These are phyloP conservation scores for Mycosarcoma maydis DNA, from an alignment of 1,284 basidiomycete species.

Conservation along the genomic window DNA sequence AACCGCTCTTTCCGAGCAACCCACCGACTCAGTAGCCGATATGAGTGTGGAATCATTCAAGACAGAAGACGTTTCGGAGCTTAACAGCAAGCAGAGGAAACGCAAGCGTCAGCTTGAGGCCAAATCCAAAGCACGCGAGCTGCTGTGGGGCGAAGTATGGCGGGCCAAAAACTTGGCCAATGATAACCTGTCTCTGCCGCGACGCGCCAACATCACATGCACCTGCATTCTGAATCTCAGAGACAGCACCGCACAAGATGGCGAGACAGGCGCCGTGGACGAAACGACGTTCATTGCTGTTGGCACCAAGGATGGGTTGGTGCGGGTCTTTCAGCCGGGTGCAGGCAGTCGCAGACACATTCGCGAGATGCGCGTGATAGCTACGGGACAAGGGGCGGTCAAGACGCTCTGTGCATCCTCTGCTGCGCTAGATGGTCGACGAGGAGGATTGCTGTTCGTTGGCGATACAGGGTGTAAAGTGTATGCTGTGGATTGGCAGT, in stretches of 20 bases:
- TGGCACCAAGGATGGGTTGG: conserved; percentile 49
- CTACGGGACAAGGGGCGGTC: conserved; percentile 30
- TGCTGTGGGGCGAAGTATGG: conserved; percentile 57
- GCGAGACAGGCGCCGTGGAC: background rate
- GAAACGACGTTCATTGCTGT: conserved; percentile 26
- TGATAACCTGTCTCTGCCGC: conserved; percentile 50
- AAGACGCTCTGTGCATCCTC: conserved; percentile 36
- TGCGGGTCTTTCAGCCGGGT: conserved; percentile 43
- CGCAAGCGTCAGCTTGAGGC: conserved; percentile 53
- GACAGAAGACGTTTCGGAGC: conserved; percentile 16
- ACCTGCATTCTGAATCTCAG: conserved; percentile 33
- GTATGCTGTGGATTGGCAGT: conserved; percentile 48
- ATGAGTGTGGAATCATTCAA: conserved; percentile 29
- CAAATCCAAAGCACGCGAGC: conserved; percentile 47
- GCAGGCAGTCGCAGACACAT: conserved; percentile 21
- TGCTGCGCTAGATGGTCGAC: conserved; percentile 9
- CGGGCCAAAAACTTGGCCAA: conserved; percentile 59
- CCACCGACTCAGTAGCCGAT: conserved; percentile 13
- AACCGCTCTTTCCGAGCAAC: conserved; percentile 32
- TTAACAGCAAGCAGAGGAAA: conserved; percentile 50
- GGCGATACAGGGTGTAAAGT: conserved; percentile 50
- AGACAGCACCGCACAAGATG: background rate
- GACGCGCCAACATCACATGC: conserved; percentile 49
- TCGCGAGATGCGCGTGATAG: conserved; percentile 32
- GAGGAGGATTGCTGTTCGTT: conserved; percentile 42